Base-by-base conservation (phyloP, 2,329 filamentous ascomycete genomes). In the Microsporum canis region DNA sequence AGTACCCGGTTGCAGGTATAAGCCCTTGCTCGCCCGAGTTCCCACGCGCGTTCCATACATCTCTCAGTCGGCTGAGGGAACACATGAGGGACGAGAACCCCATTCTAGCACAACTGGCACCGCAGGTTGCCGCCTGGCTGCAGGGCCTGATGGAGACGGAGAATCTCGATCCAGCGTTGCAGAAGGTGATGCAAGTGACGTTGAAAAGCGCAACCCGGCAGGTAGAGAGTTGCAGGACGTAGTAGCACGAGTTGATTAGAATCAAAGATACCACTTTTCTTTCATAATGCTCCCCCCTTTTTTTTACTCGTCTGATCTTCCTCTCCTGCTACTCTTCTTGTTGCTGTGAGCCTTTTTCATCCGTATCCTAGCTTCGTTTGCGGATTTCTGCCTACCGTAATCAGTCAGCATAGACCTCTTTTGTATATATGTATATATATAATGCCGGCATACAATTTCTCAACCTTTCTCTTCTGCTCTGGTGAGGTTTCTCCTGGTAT, bases 1-100 rank as follows among this genome's bases (percentile, higher is more conserved):
- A 82, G 68, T 81, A 87, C 67, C 84, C 88, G 3, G 77, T 95
- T 1, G 77, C 88, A 57, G 86, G 85, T 23, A 73, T 91, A 14
- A 80, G 81, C 31, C 72, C 82, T 3, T 77, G 78, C 38, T 87
- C 87, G 2, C 78, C 86, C 5, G 83, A 85, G 3, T 96, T 95
- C 73, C 88, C 91, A 5, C 78, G 80, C 47, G 87, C 85, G 56
- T 75, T 96, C 63, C 82, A 84, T 57, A 79, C 82, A 62, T 81
- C 85, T 5, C 77, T 96, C 59, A 77, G 79, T 1, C 77, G 80
- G 53, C 72, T 96, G 64, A 85, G 82, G 68, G 77, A 78, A 60
- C 75, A 78, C 27, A 71, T 77, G 41, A 68, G 76, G 49, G 65
- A 72, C 65, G 73, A 58, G 65, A 68, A 57, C 66, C 69, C 57